Base-by-base conservation (phyloP, 352 stramenopile genomes). In the Globisporangium ultimum region DNA sequence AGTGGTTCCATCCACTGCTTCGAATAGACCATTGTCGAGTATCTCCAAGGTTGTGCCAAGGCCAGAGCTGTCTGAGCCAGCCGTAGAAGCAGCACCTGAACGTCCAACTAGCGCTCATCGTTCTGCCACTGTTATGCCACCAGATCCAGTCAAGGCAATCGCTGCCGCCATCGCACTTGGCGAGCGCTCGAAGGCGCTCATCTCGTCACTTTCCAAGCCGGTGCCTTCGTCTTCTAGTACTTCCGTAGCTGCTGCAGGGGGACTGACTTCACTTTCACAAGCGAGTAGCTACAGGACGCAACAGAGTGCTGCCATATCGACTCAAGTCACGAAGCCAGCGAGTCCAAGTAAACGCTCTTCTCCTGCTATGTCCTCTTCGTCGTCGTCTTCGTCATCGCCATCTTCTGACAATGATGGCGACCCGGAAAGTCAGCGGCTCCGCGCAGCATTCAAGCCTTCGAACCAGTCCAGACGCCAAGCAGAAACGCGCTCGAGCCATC, bases 101-200 rank as follows among this genome's bases (percentile, higher is more conserved):
- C 15, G 10, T 3, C 32, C 18, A 47, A 28, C 4, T 14, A 49
- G 18, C 5, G 32, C 8, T 40, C 17, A 24, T 14, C 36, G 21
- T 3, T 54, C 36, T 38, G 11, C 8, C 38, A 14, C 32, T 32
- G 18, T 21, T 12, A 0, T 28, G 14, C 54, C 14, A 20, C 41
- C 57, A 6, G 57, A 58, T 13, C 47, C 43, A 9, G 38, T 13
- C 15, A 53, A 63, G 14, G 66, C 73, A 12, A 76, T 78, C 12
- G 69, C 68, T 12, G 61, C 68, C 40, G 67, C 71, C 10, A 73
- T 78, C 15, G 69, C 69, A 1, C 48, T 80, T 1, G 67, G 55
- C 11, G 60, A 78, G 48, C 59, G 71, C 1, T 76, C 71, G 11
- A 83, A 83, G 24, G 66, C 71, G 5, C 53, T 78, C 13, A 83